phyloP scores from a whole-genome alignment of 1,139 yeast species.

The Hansenula sp. region DNA sequence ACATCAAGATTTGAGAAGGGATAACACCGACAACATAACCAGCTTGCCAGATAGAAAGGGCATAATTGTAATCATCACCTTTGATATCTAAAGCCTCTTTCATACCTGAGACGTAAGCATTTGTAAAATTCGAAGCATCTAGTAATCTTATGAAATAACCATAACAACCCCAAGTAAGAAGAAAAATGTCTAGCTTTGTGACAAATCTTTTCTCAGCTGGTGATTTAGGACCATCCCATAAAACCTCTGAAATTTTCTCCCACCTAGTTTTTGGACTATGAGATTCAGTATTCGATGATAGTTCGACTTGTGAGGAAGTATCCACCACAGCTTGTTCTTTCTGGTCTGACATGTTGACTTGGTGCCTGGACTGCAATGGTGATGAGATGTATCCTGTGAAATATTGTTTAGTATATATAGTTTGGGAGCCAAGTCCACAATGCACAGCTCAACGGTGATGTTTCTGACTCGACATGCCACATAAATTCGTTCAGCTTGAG shows the following conservation, averaged over 20 bases:
- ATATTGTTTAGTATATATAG: too few species aligned
- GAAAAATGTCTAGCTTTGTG: not conserved
- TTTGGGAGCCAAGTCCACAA: too few species aligned
- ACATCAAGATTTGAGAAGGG: conserved; percentile 46
- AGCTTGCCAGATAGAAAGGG: conserved; percentile 23
- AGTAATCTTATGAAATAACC: conserved; percentile 4
- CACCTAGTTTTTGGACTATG: conserved; percentile 1
- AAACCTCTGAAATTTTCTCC: not conserved
- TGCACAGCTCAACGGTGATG: too few species aligned
- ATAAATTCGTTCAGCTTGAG: too few species aligned
- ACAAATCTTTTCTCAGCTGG: conserved; percentile 2
- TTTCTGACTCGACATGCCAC: too few species aligned
- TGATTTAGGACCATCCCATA: conserved; percentile 6
- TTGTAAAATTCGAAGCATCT: conserved; percentile 24
- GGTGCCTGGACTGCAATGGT: too few species aligned
- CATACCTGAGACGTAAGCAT: conserved; percentile 36
- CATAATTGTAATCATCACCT: conserved; percentile 33
- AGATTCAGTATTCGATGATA: too few species aligned
- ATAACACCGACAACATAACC: conserved; percentile 28
- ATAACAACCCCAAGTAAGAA: conserved; percentile 4
- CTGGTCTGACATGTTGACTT: too few species aligned
- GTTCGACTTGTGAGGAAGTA: too few species aligned
- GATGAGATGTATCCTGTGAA: too few species aligned
- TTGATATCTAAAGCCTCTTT: conserved; percentile 35
- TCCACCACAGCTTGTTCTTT: too few species aligned